Evolutionary conservation across 2,329 filamentous ascomycete species (phyloP).

Genomic region (Penicillium fuscoglaucum): DNA sequence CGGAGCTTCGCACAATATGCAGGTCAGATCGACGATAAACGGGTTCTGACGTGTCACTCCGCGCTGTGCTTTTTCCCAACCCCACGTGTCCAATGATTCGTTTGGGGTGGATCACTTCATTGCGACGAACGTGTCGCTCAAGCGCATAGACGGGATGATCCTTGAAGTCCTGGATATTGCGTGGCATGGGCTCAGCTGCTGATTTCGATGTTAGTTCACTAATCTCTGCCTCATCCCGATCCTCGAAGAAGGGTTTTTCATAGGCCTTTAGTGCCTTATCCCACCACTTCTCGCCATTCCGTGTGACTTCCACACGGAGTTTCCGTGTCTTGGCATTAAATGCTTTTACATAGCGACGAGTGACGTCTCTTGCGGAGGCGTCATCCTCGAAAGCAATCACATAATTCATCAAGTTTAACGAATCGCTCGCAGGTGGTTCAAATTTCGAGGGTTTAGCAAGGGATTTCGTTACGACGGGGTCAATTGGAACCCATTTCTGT

Average conservation of each 20-base stretch:
- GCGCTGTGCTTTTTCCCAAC: slow-evolving; percentile 39
- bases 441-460: slow-evolving; percentile 74
- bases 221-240: slow-evolving; percentile 82
- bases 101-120: slow-evolving; percentile 77
- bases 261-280: slow-evolving; percentile 46
- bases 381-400: slow-evolving; percentile 83
- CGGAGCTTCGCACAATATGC: slow-evolving; percentile 70
- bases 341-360: slow-evolving; percentile 79
- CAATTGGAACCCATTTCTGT: slow-evolving; percentile 89
- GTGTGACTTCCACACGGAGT: slow-evolving; percentile 70
- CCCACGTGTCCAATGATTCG: slow-evolving; percentile 77
- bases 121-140: slow-evolving; percentile 76
- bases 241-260: slow-evolving; percentile 49
- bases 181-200: slow-evolving; percentile 78
- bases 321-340: slow-evolving; percentile 89
- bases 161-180: slow-evolving; percentile 83
- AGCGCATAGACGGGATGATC: slow-evolving; percentile 81
- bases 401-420: slow-evolving; percentile 75
- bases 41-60: slow-evolving; percentile 63
- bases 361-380: slow-evolving; percentile 78
- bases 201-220: slow-evolving; percentile 70
- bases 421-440: slow-evolving; percentile 79
- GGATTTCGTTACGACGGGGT: slow-evolving; percentile 77
- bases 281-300: slow-evolving; percentile 59
- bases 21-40: slow-evolving; percentile 84